Evolutionary conservation across 139 green algal species (phyloP), one percentile per base, ranked within the genome.

Genomic region (Pleodorina starrii): DNA sequence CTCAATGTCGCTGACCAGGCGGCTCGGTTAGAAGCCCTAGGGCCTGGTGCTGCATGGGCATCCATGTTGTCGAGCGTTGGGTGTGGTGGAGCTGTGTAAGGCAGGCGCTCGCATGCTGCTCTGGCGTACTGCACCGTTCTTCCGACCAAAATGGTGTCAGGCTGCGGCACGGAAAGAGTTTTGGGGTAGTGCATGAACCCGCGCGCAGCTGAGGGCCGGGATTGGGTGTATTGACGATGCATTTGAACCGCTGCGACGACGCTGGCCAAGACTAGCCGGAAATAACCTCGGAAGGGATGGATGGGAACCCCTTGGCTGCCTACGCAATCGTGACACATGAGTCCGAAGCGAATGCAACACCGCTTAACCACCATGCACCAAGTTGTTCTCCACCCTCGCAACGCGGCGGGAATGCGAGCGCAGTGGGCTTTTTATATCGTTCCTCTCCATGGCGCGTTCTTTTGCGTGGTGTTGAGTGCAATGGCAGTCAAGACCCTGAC

Each of bases 211-310:
- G 68, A 76, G 38, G 14, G 68, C 68, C 68, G n/a, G 68, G 16
- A 32, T 76, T 46, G 32, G 68, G 32, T 48, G 43, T 75, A 44
- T 75, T 75, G 66, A 75, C 66, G 66, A 21, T 75, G 66, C 66
- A 48, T 76, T n/a, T 46, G n/a, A 27, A 76, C 4, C 68, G 63
- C 29, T 73, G 63, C 63, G 63, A 73, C 63, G 16, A 73, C 19
- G 5, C 63, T 76, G 7, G 32, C 36, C 68, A 23, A 32, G 68
- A 76, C 68, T 76, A 46, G 68, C 68, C 36, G 38, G n/a, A 32
- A 76, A 76, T 76, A 76, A 76, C 68, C 68, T 46, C 38, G 35
- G 59, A 38, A 76, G 68, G n/a, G 68, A 44, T 76, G 68, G 68
- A 23, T 10, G 25, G 35, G 68, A 76, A 43, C 35, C 68, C 32